Conservation (phyloP, 2,329 filamentous ascomycete genomes). For the Colletotrichum sp. region DNA sequence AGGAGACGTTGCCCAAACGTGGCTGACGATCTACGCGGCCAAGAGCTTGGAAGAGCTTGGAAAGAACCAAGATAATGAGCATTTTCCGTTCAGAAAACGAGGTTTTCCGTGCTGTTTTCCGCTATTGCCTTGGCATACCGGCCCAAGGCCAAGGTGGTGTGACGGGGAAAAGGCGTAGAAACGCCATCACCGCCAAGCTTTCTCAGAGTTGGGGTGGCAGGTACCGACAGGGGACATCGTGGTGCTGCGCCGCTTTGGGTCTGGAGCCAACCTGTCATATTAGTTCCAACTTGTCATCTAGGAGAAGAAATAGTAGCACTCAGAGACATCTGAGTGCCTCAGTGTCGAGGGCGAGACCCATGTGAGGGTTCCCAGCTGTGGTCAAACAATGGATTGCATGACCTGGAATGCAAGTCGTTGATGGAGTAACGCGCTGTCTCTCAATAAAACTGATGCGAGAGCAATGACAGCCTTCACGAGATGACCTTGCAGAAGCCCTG, state of each 20-base stretch:
- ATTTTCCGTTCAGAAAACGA: background rate
- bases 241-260: background rate
- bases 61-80: background rate
- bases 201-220: background rate
- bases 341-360: background rate
- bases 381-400: background rate
- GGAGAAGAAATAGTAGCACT: background rate
- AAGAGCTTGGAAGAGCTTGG: background rate
- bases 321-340: accelerated
- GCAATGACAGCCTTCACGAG: background rate
- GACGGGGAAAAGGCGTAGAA: background rate
- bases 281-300: background rate
- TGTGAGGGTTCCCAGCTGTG: accelerated
- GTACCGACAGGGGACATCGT: background rate
- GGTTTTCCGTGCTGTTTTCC: conserved; percentile 10
- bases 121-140: conserved; percentile 2
- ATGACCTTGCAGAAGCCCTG: background rate
- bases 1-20: background rate
- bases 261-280: background rate
- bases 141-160: background rate
- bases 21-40: background rate
- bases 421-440: background rate
- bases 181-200: conserved; percentile 2
- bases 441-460: too few species aligned
- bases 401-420: background rate